Conservation (phyloP, 164 flowering plant genomes). For the Aristolochia fimbriata region DNA sequence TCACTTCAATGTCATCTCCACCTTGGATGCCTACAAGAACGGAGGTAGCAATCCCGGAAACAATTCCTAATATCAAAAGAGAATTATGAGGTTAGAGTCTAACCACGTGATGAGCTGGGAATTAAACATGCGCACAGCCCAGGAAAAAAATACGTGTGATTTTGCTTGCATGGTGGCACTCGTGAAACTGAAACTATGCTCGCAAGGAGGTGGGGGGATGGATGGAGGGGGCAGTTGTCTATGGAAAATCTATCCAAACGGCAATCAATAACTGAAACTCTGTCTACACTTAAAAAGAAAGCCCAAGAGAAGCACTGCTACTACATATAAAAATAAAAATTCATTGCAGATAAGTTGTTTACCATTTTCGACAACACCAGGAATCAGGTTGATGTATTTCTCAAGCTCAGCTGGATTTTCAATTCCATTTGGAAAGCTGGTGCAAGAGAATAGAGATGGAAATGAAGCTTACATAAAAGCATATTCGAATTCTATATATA, state of each 20-base stretch:
- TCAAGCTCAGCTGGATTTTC: conserved; percentile 18
- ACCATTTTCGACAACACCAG: conserved; percentile 23
- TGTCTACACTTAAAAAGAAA: not conserved
- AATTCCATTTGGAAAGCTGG: conserved; percentile 19
- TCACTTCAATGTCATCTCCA: conserved; percentile 12
- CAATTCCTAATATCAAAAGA: conserved; percentile 10
- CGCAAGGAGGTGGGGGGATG: no score
- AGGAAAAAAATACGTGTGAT: no score
- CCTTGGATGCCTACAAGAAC: conserved; percentile 18
- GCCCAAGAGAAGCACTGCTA: not conserved
- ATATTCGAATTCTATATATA: not conserved
- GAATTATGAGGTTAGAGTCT: no score
- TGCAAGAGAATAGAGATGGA: not conserved
- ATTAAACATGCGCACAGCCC: no score
- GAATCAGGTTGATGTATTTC: conserved; percentile 21
- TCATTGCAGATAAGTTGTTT: not conserved
- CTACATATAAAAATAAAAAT: no score
- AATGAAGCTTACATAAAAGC: not conserved
- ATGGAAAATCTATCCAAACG: no score
- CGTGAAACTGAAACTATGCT: no score
- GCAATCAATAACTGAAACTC: no score
- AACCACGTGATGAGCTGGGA: no score
- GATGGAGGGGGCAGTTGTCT: no score
- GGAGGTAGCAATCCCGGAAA: conserved; percentile 16
- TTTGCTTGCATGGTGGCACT: no score